Base-by-base conservation (phyloP, 2,329 filamentous ascomycete species). In the Diaporthe citri region DNA sequence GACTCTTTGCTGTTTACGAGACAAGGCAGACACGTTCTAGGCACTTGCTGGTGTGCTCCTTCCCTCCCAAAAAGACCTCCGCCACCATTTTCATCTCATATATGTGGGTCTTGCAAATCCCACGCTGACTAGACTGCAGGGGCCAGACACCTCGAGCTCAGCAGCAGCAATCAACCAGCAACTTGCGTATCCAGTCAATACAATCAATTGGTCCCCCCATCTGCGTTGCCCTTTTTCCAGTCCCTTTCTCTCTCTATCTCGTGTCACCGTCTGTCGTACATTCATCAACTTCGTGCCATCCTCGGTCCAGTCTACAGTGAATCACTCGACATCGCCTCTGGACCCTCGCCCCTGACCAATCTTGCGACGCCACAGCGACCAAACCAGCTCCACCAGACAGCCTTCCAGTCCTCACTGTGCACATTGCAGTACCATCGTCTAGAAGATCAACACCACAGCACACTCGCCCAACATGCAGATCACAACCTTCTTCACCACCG, bases 401-500 rank as follows among this genome's bases (percentile, higher is more conserved):
- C 13, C 67, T 25, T 51, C 28, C 28, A 46, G n/a, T 28, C 64
- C 17, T 41, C 13, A 7, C 46, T 20, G 48, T 36, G 31, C 46
- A 36, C 41, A 51, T 51, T 41, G 25, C 36, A 55, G 56, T 51
- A 62, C 28, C 34, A 36, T 31, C 13, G 13, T 43, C 8, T 28
- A 25, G n/a, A 55, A 62, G 34, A 28, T 39, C 71, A 72, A n/a
- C 55, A 41, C 70, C 25, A 55, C 15, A 64, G 13, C n/a, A 66
- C 46, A 52, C 36, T 41, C 34, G 56, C 55, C 36, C 72, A 74
- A 25, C 46, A 76, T 76, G 75, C 73, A 76, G 46, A 43, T 73
- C 73, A 31, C 56, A 52, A 52, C 46, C 39, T 43, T 52, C 39
- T 48, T 76, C 48, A 25, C 69, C 48, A 43, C 73, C n/a, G 56